These are phyloP conservation scores for Termitomyces sp. DNA, from an alignment of 768 basidiomycete species.

Conservation along the genomic window DNA sequence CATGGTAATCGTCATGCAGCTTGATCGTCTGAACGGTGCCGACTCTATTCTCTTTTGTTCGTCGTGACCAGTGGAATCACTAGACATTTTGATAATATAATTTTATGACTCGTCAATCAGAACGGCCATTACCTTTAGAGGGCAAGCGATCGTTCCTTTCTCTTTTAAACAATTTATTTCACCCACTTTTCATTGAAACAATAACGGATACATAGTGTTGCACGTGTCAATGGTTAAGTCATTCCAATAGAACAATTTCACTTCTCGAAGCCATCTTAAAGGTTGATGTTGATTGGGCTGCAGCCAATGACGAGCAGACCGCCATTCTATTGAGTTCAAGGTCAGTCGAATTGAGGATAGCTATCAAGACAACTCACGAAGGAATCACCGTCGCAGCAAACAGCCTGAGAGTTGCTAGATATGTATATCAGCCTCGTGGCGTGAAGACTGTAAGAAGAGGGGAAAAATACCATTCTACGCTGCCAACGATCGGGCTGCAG, in stretches of 20 bases:
- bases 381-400: constrained; percentile 15
- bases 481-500: constrained; percentile 10
- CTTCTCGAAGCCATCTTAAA: background rate
- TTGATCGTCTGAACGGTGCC: too few species aligned
- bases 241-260: too few species aligned
- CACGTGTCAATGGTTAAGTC: too few species aligned
- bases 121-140: too few species aligned
- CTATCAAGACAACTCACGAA: constrained; percentile 9
- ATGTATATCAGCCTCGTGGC: background rate
- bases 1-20: too few species aligned
- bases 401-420: constrained; percentile 12
- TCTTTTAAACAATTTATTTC: background rate
- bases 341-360: background rate
- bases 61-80: too few species aligned
- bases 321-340: constrained; percentile 2
- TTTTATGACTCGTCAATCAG: too few species aligned
- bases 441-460: background rate
- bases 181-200: background rate
- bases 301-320: constrained; percentile 12
- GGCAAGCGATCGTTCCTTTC: background rate
- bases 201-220: background rate
- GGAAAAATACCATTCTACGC: constrained; percentile 4
- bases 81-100: too few species aligned
- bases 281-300: constrained; percentile 14
- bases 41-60: too few species aligned